Evolutionary conservation across 371 early-diverging fungal species (phyloP).

Genomic region (Rhizopus sp.): DNA sequence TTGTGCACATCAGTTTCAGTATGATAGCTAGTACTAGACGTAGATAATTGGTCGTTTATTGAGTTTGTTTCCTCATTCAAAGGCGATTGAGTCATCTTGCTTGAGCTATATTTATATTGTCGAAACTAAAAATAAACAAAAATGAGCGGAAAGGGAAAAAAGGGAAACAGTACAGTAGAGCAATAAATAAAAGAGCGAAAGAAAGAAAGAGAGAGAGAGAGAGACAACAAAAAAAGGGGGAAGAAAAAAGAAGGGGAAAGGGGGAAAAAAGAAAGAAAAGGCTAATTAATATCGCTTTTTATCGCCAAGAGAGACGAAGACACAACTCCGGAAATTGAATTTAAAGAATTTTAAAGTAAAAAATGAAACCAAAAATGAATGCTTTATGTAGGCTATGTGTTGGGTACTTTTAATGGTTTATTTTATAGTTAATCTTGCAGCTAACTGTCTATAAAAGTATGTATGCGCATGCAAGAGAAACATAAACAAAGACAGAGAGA

Average conservation of each 20-base stretch:
- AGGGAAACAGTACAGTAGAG: not conserved
- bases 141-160: not conserved
- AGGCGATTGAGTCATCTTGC: conserved; percentile 1
- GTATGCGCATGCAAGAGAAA: too few relatives aligned
- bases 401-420: too few relatives aligned
- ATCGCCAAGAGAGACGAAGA: too few relatives aligned
- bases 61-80: conserved; percentile 1
- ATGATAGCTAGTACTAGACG: conserved; percentile 1
- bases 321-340: too few relatives aligned
- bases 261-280: not conserved
- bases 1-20: not conserved
- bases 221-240: conserved; percentile 5
- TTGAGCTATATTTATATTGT: too few relatives aligned
- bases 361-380: too few relatives aligned
- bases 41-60: conserved; percentile 3
- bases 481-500: too few relatives aligned
- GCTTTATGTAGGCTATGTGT: too few relatives aligned
- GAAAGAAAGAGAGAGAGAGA: not conserved
- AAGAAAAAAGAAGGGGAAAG: conserved; percentile 8
- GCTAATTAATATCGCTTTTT: too few relatives aligned
- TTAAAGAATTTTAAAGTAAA: too few relatives aligned
- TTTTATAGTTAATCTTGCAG: too few relatives aligned
- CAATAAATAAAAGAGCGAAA: not conserved
- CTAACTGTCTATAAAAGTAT: too few relatives aligned
- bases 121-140: not conserved